Conservation (phyloP, 306 rosid species). For the Canavalia gladiata region DNA sequence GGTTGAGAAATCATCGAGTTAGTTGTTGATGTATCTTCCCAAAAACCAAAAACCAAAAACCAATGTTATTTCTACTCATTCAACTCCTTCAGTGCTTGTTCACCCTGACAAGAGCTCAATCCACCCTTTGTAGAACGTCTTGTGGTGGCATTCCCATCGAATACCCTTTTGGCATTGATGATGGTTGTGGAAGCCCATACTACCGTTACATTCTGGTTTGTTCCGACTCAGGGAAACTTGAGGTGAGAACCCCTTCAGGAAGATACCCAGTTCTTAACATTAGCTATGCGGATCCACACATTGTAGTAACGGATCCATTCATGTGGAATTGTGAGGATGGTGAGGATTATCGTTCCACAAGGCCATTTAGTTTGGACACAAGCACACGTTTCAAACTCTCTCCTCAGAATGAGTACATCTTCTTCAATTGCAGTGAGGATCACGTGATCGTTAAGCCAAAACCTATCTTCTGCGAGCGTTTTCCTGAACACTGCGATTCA, state of each 20-base stretch:
- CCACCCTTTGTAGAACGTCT: slow-evolving; percentile 71
- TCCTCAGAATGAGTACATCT: slow-evolving; percentile 75
- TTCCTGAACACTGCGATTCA: slow-evolving; percentile 82
- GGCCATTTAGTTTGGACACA: slow-evolving; percentile 85
- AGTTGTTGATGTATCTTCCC: slow-evolving; percentile 16
- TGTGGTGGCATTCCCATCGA: slow-evolving; percentile 79
- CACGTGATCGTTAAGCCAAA: slow-evolving; percentile 76
- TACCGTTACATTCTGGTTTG: slow-evolving; percentile 77
- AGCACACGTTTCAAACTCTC: slow-evolving; percentile 81
- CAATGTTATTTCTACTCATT: slow-evolving; percentile 36
- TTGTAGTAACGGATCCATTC: slow-evolving; percentile 81
- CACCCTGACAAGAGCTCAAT: slow-evolving; percentile 47
- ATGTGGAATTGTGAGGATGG: slow-evolving; percentile 91
- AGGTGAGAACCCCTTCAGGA: slow-evolving; percentile 89
- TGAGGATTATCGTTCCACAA: slow-evolving; percentile 67
- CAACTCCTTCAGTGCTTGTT: slow-evolving; percentile 44
- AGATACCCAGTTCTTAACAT: slow-evolving; percentile 69
- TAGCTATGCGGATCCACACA: slow-evolving; percentile 80
- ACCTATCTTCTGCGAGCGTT: slow-evolving; percentile 76
- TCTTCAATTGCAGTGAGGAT: slow-evolving; percentile 88
- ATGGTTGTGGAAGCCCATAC: slow-evolving; percentile 93
- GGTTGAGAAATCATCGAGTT: slow-evolving; percentile 32
- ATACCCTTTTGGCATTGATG: slow-evolving; percentile 90
- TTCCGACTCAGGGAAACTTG: slow-evolving; percentile 61
- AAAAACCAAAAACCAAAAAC: slow-evolving; percentile 24